Evolutionary conservation across 352 stramenopile species (phyloP).

Genomic region (Globisporangium nunn): DNA sequence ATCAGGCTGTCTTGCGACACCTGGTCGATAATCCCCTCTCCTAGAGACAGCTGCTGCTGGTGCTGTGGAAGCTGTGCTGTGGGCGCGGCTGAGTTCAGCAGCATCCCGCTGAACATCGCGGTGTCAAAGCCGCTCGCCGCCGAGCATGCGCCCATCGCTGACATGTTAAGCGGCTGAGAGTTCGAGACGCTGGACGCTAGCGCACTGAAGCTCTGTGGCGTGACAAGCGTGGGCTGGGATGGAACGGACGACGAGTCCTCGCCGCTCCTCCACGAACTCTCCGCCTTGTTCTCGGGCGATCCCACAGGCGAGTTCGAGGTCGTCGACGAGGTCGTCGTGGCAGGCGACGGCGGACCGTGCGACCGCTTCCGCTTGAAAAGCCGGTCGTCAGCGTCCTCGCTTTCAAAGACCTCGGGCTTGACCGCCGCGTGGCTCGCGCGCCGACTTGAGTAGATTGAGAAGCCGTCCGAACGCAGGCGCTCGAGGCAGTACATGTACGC

Average conservation of each 20-base stretch:
- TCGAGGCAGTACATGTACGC: conserved; percentile 80
- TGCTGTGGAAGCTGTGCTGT: background rate
- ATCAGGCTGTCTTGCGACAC: conserved; percentile 10
- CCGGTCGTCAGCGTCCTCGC: conserved; percentile 40
- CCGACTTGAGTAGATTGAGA: conserved; percentile 76
- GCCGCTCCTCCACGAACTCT: conserved; percentile 10
- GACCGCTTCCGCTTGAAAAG: conserved; percentile 54
- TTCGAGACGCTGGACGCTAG: background rate
- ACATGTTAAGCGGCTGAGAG: background rate
- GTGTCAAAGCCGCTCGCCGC: conserved; percentile 19
- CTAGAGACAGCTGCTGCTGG: background rate
- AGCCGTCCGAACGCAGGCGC: conserved; percentile 63
- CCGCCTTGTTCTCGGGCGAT: conserved; percentile 27
- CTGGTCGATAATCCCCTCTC: conserved; percentile 11
- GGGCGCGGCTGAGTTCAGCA: conserved; percentile 17
- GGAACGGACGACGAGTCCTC: background rate
- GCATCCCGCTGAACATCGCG: conserved; percentile 9
- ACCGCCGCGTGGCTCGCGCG: conserved; percentile 50
- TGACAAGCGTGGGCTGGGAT: background rate
- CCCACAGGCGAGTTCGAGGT: conserved; percentile 28
- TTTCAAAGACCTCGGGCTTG: conserved; percentile 40
- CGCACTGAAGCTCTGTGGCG: background rate
- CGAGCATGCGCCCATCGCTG: background rate
- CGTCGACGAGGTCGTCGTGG: conserved; percentile 18
- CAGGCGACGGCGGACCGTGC: conserved; percentile 24